phyloP scores from a whole-genome alignment of 768 basidiomycete species.

The Galerina marginata region DNA sequence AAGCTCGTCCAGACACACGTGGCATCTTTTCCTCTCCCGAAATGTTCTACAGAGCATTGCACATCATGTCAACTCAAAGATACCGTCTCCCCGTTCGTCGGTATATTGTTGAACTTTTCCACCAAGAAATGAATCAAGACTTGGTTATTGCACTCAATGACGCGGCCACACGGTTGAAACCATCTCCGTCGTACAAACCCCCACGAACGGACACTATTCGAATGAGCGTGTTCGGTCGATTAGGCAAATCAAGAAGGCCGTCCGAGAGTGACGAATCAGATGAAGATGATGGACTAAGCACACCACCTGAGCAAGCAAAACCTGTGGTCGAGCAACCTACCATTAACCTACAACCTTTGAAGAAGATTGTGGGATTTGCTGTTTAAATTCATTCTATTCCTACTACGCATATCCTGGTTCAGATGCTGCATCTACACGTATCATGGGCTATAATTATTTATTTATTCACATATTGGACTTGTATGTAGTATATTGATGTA shows the following conservation, averaged over 20 bases:
- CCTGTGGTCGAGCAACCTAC: slow-evolving; percentile 53
- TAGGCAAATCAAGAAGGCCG: slow-evolving; percentile 52
- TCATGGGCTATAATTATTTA: slow-evolving; percentile 4
- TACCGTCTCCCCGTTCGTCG: slow-evolving; percentile 92
- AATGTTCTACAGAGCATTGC: slow-evolving; percentile 84
- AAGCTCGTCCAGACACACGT: slow-evolving; percentile 76
- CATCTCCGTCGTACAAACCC: slow-evolving; percentile 40
- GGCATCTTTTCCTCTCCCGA: slow-evolving; percentile 76
- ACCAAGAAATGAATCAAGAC: slow-evolving; percentile 73
- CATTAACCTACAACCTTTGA: slow-evolving; percentile 62
- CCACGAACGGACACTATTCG: slow-evolving; percentile 50
- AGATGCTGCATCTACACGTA: neutral
- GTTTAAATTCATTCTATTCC: slow-evolving; percentile 44
- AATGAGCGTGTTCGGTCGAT: slow-evolving; percentile 65
- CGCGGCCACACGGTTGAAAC: slow-evolving; percentile 55
- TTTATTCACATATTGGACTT: neutral
- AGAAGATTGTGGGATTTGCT: slow-evolving; percentile 65
- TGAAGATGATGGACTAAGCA: slow-evolving; percentile 58
- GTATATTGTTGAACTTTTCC: slow-evolving; percentile 93
- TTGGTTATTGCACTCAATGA: slow-evolving; percentile 60
- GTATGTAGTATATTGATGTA: too few species aligned
- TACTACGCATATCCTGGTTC: neutral
- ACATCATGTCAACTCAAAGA: slow-evolving; percentile 86
- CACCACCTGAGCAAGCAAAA: slow-evolving; percentile 42
- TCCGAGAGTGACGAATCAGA: slow-evolving; percentile 65